A percentile compares a stretch with the other conserved stretches of the same genome.
Conservation (phyloP, 345 rosid genomes). For the Abelmoschus esculentus region DNA sequence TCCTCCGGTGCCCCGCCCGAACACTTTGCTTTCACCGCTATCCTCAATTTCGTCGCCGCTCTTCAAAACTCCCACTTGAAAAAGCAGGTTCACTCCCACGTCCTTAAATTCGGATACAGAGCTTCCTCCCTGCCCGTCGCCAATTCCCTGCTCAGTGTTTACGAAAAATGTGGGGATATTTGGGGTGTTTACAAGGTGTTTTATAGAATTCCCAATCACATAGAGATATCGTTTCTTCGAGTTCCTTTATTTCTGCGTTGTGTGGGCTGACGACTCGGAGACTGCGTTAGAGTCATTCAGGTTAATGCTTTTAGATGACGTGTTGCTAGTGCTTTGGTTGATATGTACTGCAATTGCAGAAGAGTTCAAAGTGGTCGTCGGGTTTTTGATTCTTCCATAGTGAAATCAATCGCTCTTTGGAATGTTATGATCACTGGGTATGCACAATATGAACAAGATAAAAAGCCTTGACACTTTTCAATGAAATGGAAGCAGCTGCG, state of each 20-base stretch:
- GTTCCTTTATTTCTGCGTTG: slow-evolving; percentile 56
- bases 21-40: slow-evolving; percentile 66
- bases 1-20: slow-evolving; percentile 47
- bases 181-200: slow-evolving; percentile 53
- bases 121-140: slow-evolving; percentile 43
- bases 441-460: slow-evolving; percentile 60
- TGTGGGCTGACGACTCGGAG: slow-evolving; percentile 66
- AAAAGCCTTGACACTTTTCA: slow-evolving; percentile 56
- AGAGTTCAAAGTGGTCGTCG: slow-evolving; percentile 49
- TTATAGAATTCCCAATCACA: slow-evolving; percentile 44
- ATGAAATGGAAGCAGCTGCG: slow-evolving; percentile 54
- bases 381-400: slow-evolving; percentile 46
- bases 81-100: slow-evolving; percentile 73
- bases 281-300: slow-evolving; percentile 54
- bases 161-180: slow-evolving; percentile 56
- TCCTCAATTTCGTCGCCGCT: slow-evolving; percentile 53
- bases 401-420: slow-evolving; percentile 56
- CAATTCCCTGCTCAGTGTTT: slow-evolving; percentile 66
- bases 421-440: slow-evolving; percentile 91
- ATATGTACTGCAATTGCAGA: slow-evolving; percentile 84
- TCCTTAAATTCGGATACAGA: slow-evolving; percentile 44
- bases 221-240: slow-evolving; percentile 83
- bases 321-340: slow-evolving; percentile 83
- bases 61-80: slow-evolving; percentile 49
- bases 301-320: slow-evolving; percentile 45